Conservation (phyloP, 73 alveolate species). For the Paramecium pentaurelia region DNA sequence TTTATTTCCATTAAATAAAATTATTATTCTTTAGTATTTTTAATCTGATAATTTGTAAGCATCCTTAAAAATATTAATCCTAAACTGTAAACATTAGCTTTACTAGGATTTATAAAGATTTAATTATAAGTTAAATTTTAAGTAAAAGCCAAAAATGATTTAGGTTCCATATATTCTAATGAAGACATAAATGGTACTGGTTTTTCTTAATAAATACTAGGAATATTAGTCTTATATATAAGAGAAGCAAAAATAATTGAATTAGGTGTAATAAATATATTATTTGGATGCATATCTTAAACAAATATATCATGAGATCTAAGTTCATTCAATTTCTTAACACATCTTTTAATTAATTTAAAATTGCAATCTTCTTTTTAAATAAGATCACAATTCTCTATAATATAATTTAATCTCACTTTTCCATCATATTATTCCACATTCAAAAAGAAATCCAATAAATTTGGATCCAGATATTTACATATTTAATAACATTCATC, state of each 20-base stretch:
- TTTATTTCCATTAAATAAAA: slow-evolving; percentile 34
- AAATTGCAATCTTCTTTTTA: not conserved
- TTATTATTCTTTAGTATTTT: slow-evolving; percentile 22
- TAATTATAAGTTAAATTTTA: not conserved
- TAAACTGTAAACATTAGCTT: not conserved
- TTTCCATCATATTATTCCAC: slow-evolving; percentile 23
- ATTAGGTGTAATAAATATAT: not conserved
- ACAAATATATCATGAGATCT: not conserved
- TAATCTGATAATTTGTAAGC: slow-evolving; percentile 1
- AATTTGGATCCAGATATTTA: not conserved
- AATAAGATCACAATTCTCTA: not conserved
- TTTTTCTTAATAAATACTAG: slow-evolving; percentile 27
- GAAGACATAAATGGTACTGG: not conserved
- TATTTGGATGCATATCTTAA: slow-evolving; percentile 42
- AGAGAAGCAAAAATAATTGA: not conserved
- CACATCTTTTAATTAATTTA: not conserved
- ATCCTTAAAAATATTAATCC: not conserved
- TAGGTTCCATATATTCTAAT: slow-evolving; percentile 12
- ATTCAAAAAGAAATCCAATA: not conserved
- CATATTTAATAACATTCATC: slow-evolving; percentile 34
- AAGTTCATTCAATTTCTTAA: not conserved
- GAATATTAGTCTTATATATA: not conserved
- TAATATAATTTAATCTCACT: slow-evolving; percentile 17
- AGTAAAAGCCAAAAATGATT: not conserved
- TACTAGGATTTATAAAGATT: not conserved